Base-by-base conservation (phyloP, 1,139 yeast genomes). In the Zygosaccharomyces pseudobailii region DNA sequence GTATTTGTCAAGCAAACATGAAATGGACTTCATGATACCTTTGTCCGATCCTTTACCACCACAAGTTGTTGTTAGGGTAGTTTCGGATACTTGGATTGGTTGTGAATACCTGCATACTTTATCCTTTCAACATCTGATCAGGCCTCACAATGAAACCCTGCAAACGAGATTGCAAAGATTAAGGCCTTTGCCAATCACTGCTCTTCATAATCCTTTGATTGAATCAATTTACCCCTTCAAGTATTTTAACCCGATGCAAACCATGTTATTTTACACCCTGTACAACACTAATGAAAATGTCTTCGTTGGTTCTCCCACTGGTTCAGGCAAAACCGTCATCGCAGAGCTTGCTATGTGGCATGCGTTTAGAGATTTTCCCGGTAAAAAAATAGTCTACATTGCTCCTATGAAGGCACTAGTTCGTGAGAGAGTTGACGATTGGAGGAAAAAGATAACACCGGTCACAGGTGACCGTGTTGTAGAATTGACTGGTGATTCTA, bases 341-440 rank as follows among this genome's bases (percentile, higher is more conserved):
- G 96, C 97, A 0, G 99, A 94, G 63, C 71, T 94, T 51, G 97
- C 97, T 0, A 87, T 92, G 13, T 94, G 97, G 97, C 92, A 88
- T 63, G 97, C 97, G 0, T 85, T 89, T 62, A 78, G 75, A 43
- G 82, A 84, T 42, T 81, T 75, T 49, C 96, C 96, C 0, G 83
- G 82, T 0, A 83, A 92, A 0, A 90, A 90, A 59, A 76, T 90
- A 42, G 96, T 90, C 7, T 94, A 94, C 65, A 90, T 94, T 70
- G 98, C 98, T 0, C 99, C 99, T 3, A 94, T 94, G 98, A 94
- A 94, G 63, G 99, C 98, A 0, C 77, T 94, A 63, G 98, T 94
- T 2, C 75, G 97, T 53, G 98, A 94, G 70, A 78, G 98, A 66
- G 97, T 94, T 9, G 94, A 86, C 59, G 98, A 94, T 62, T 94